Evolutionary conservation across 495 filamentous ascomycete genomes (phyloP), one percentile per base, ranked within the genome.

Genomic region (Penicillium verhagenii): DNA sequence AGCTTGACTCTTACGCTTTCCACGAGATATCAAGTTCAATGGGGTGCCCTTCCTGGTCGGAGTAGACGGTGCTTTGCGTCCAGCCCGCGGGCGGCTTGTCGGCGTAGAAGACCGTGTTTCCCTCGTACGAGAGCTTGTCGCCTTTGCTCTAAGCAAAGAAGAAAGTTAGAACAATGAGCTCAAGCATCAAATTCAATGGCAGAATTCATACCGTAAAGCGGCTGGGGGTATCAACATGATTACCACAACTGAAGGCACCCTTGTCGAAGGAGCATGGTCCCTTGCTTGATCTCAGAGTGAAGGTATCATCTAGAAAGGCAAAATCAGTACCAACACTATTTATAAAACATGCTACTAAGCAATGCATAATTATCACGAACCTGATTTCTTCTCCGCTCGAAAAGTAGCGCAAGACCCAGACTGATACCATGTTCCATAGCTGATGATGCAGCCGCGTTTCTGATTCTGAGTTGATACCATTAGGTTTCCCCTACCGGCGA

Each of bases 321-420:
- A 28, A 18, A 18, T 44, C 11, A 44, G 19, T 14, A 21, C 13
- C n/a, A 20, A 56, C 40, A 70, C 18, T 25, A 29, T 20, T 28
- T 14, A 23, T 29, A 25, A 26, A 38, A 20, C 21, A 24, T 1
- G 7, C 1, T n/a, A 35, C 9, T 11, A 16, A 28, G 23, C 21
- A 42, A 6, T 20, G 11, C 23, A 21, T 33, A 29, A 11, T 4
- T 1, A 13, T 18, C 24, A 69, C 69, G 24, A 29, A 79, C 79
- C 79, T 38, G 79, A 74, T 0, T 68, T 55, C 31, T 69, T 64
- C 37, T 79, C 72, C 1, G 82, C 77, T 4, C 77, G 83, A 70
- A 84, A 89, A 7, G 82, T 86, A 5, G 88, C 88, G 63, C 87
- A 90, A 1, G 86, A 87, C 0, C 88, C 87, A 13, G 74, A 77